Percentiles rank a stretch among this genome's conserved stretches.
phyloP scores from a whole-genome alignment of 371 early-diverging fungal genomes.

The Mortierella sp. region DNA sequence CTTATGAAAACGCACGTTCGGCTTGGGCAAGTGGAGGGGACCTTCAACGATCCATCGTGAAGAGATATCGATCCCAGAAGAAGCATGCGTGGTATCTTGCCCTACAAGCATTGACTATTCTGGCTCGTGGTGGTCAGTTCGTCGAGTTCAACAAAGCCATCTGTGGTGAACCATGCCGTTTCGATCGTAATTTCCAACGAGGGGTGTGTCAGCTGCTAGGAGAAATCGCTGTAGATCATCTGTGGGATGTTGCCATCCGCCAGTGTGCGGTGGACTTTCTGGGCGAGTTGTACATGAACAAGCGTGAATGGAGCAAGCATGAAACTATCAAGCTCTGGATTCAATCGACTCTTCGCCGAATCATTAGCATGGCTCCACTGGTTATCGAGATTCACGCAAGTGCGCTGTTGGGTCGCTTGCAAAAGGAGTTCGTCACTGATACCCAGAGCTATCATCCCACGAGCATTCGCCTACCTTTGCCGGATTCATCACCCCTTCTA shows the following conservation, averaged over 20 bases:
- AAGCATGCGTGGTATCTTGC: slow-evolving; percentile 18
- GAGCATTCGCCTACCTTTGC: neutral
- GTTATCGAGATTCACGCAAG: no score
- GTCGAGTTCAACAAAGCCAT: neutral
- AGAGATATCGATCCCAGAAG: neutral
- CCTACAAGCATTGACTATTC: neutral
- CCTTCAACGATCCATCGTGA: neutral
- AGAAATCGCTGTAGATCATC: slow-evolving; percentile 1
- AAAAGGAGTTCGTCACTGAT: no score
- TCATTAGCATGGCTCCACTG: no score
- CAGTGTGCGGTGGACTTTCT: slow-evolving; percentile 3
- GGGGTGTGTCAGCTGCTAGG: slow-evolving; percentile 20
- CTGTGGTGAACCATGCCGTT: slow-evolving; percentile 3
- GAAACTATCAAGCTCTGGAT: neutral
- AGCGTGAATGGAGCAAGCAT: neutral
- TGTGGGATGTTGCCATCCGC: neutral
- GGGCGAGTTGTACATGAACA: neutral
- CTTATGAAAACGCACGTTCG: neutral
- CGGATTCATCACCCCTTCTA: neutral
- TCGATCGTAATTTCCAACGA: slow-evolving; percentile 10
- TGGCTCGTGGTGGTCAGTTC: slow-evolving; percentile 7
- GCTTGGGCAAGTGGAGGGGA: neutral
- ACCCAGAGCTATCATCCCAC: neutral
- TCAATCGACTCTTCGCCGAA: no score
- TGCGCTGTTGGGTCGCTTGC: no score